Conservation (phyloP, 2,329 filamentous ascomycete genomes). For the Trichoderma asperellum region DNA sequence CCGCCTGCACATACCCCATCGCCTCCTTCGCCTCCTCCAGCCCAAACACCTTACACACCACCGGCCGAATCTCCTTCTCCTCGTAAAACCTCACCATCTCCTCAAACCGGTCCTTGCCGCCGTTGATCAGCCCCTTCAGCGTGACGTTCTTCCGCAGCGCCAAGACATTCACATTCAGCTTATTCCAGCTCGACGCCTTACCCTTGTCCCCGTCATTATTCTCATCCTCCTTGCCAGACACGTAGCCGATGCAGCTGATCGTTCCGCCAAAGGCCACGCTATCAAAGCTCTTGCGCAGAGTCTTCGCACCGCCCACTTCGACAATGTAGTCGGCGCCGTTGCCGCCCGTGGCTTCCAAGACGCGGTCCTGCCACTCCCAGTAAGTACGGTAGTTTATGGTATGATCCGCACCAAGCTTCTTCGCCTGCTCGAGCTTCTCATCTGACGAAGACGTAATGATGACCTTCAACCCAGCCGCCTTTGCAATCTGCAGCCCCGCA, state of each 20-base stretch:
- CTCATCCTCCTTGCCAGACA: slow-evolving; percentile 58
- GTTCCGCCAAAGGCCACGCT: slow-evolving; percentile 59
- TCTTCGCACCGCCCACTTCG: slow-evolving; percentile 57
- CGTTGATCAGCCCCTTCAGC: slow-evolving; percentile 62
- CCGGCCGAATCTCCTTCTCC: slow-evolving; percentile 49
- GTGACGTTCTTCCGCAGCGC: slow-evolving; percentile 53
- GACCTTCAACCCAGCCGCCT: slow-evolving; percentile 54
- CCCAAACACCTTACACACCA: slow-evolving; percentile 52
- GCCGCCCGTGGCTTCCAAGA: slow-evolving; percentile 50
- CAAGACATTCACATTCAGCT: slow-evolving; percentile 63
- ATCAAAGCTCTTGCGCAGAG: slow-evolving; percentile 56
- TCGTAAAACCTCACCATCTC: slow-evolving; percentile 57
- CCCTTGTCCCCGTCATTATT: slow-evolving; percentile 35
- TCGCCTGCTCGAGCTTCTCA: slow-evolving; percentile 53
- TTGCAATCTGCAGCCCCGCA: slow-evolving; percentile 57
- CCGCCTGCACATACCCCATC: slow-evolving; percentile 55
- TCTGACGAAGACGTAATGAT: slow-evolving; percentile 61
- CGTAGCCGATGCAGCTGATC: slow-evolving; percentile 56
- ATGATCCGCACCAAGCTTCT: slow-evolving; percentile 55
- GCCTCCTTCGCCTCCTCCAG: slow-evolving; percentile 55
- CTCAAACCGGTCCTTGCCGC: slow-evolving; percentile 57
- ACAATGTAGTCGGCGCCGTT: slow-evolving; percentile 59
- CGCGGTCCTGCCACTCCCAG: slow-evolving; percentile 55
- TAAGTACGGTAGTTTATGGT: slow-evolving; percentile 58
- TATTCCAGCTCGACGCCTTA: slow-evolving; percentile 41